These are phyloP conservation scores for Chalaropsis ovoidea DNA, from an alignment of 2,329 filamentous ascomycete species.

Conservation along the genomic window DNA sequence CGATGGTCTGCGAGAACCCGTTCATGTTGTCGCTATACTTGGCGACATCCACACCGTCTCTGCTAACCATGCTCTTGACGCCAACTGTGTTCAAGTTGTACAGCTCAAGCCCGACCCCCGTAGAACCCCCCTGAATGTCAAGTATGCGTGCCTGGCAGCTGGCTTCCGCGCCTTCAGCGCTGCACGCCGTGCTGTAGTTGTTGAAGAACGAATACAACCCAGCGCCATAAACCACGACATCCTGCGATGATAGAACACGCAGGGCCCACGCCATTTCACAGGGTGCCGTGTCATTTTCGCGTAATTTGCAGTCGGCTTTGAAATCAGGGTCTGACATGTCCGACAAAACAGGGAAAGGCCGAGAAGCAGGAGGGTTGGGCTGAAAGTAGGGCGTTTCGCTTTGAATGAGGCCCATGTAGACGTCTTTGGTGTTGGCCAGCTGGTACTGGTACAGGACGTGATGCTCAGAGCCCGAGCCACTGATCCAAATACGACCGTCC, in stretches of 20 bases:
- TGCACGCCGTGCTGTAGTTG: conserved; percentile 48
- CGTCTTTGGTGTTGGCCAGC: conserved; percentile 47
- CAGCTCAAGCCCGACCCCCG: conserved; percentile 31
- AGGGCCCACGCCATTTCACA: conserved; percentile 56
- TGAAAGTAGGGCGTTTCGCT: conserved; percentile 65
- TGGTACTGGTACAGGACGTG: conserved; percentile 60
- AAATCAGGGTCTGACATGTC: conserved; percentile 45
- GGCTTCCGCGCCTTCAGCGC: conserved; percentile 34
- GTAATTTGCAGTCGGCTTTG: conserved; percentile 37
- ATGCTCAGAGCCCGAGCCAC: conserved; percentile 57
- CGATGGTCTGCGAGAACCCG: conserved; percentile 34
- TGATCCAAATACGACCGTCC: conserved; percentile 45
- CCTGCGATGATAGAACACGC: conserved; percentile 46
- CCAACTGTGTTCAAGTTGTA: conserved; percentile 42
- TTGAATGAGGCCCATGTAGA: conserved; percentile 56
- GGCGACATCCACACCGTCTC: conserved; percentile 33
- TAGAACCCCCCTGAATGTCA: conserved; percentile 28
- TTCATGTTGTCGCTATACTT: conserved; percentile 35
- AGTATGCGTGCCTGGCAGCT: conserved; percentile 41
- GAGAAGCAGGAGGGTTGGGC: conserved; percentile 49
- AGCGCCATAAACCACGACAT: conserved; percentile 51
- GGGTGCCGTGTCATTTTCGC: conserved; percentile 30
- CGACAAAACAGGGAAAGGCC: conserved; percentile 43
- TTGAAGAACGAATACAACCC: conserved; percentile 61
- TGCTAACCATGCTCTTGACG: conserved; percentile 35